Base-by-base conservation (phyloP, 148 eudicot species). In the Dianthus caryophyllus region DNA sequence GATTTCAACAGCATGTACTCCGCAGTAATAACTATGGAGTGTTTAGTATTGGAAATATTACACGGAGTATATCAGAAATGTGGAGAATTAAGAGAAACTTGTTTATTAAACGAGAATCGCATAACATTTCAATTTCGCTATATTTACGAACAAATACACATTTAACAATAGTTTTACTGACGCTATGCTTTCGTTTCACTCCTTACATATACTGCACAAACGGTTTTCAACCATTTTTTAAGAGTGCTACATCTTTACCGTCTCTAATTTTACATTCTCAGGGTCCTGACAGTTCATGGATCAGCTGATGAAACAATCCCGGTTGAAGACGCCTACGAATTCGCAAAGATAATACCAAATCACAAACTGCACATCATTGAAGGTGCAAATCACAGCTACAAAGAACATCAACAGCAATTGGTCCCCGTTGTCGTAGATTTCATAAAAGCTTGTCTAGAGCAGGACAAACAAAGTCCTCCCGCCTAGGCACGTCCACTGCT, bases 271-370 rank as follows among this genome's bases (percentile, higher is more conserved):
- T 12, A 10, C 58, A 10, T 74, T 38, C 46, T 24, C 48, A 91
- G 96, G 88, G 90, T 89, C 21, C 70, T 87, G 82, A 85, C 86
- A 13, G 84, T 91, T 13, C 96, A 91, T 65, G 97, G 97, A 71
- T 80, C 90, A 29, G 82, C 72, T 14, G 97, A 92, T 66, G 79
- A 89, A 72, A 30, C 81, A 31, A 84, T 85, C 69, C 86, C 96
- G 0, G 80, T 85, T 1, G 83, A 85, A 58, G 97, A 92, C 73
- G 93, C 93, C 10, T 55, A 75, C 26, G 96, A 89, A 72, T 82
- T 92, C 63, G 75, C 82, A 24, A 85, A 92, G 80, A 72, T 84
- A 56, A 82, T 92, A 70, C 84, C 85, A n/a, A 92, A 85, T 74
- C 88, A 89, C 78, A 75, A 70, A 61, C 69, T 92, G 20, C 82